Evolutionary conservation across 495 filamentous ascomycete species (phyloP).

Genomic region (Monascus purpureus): DNA sequence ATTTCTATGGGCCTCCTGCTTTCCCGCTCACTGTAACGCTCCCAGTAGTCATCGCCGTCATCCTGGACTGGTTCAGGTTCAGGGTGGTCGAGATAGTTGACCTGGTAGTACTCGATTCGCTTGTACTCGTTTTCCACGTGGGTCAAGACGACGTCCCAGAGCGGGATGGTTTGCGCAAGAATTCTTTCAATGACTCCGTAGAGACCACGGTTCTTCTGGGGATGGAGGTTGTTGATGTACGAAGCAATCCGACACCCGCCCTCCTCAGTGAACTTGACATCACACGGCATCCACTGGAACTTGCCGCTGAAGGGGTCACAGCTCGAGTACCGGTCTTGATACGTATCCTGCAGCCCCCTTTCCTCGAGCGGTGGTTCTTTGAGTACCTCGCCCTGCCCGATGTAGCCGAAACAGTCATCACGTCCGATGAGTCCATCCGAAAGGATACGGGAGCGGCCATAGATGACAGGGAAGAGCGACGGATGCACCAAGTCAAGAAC

Average conservation of each 20-base stretch:
- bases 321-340: not conserved
- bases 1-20: not conserved
- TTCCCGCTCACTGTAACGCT: conserved; percentile 3
- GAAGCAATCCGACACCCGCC: conserved; percentile 15
- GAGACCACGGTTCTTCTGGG: conserved; percentile 24
- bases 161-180: conserved; percentile 30
- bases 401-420: conserved; percentile 22
- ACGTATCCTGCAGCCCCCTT: not conserved
- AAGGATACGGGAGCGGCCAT: conserved; percentile 36
- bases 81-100: conserved; percentile 7
- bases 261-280: conserved; percentile 30
- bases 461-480: conserved; percentile 44
- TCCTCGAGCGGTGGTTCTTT: conserved; percentile 4
- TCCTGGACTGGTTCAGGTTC: conserved; percentile 5
- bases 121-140: conserved; percentile 2
- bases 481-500: conserved; percentile 51
- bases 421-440: conserved; percentile 20
- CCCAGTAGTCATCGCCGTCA: conserved; percentile 7
- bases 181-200: conserved; percentile 36
- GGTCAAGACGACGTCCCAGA: conserved; percentile 32
- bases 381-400: conserved; percentile 25
- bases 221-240: conserved; percentile 54
- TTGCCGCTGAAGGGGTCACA: conserved; percentile 7
- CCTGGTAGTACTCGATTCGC: conserved; percentile 7
- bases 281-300: conserved; percentile 48